Evolutionary conservation across 2,329 filamentous ascomycete genomes (phyloP), one percentile per base, ranked within the genome.

Genomic region (Pyrenophora tritici-repentis): DNA sequence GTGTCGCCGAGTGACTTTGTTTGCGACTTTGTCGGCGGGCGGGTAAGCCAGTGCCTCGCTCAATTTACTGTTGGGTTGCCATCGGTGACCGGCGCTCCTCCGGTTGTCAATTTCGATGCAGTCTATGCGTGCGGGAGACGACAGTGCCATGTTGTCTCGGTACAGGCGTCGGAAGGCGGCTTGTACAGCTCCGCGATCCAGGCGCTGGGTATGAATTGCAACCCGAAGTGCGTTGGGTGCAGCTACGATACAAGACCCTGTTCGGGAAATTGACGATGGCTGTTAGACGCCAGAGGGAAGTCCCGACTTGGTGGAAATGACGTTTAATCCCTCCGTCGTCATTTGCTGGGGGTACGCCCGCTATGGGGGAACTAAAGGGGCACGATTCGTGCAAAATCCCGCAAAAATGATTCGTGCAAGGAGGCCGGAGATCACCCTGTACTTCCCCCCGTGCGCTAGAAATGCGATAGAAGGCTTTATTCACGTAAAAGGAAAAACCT

Each of bases 381-480:
- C 42, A 56, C 52, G 50, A 58, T 51, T 53, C 41, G 43, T 45
- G 47, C 34, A 39, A 53, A 57, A 48, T 52, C 40, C 46, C 50
- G 39, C 50, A 50, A 20, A 20, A 34, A 37, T 47, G 50, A 62
- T 56, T 62, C 59, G 51, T 56, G 59, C 53, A 54, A 51, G 42
- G 24, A 40, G 9, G 36, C 59, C 65, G 67, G 67, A 63, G 57
- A 50, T 55, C 53, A 63, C 44, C 38, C 24, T 35, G 18, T 26
- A 43, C 36, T 61, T 66, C 66, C 67, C 66, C 68, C 67, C 68
- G 67, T 65, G 53, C 59, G 58, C 67, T 67, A 70, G 39, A 45
- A 49, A 47, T 35, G 35, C 45, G 42, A 53, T 58, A 34, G 55
- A 38, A 42, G 46, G 49, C 49, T 42, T 54, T 42, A 40, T 47